Evolutionary conservation across 306 rosid genomes (phyloP), one percentile per base, ranked within the genome.

Genomic region (Cicer pinnatifidum): DNA sequence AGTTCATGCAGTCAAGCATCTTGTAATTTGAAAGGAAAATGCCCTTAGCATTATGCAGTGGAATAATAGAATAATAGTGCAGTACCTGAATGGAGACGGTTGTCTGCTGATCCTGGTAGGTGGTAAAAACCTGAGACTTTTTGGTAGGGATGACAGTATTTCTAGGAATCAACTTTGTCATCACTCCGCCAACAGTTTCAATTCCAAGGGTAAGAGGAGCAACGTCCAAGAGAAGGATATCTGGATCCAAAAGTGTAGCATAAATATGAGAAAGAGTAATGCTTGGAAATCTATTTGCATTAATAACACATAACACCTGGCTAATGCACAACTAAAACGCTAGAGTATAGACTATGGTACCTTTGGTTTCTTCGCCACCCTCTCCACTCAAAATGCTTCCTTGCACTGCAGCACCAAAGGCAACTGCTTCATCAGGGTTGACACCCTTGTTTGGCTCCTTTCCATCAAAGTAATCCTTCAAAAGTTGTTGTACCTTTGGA

Each of bases 371-470:
- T 7, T 88, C 97, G 8, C 97, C 99, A 67, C 99, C 99, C 82
- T 95, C 99, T 82, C 99, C 99, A 50, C 99, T 95, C 88, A 95
- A 84, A 72, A 95, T 95, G 66, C 97, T 88, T 91, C 97, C 99
- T 86, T 93, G 98, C 6, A 91, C 97, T 3, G 98, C 97, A 62
- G 98, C 98, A 84, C 96, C 98, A 78, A 81, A 93, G 63, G 98
- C 98, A 84, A 91, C 98, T 33, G 98, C 96, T 81, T 93, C 98
- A 62, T 93, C 98, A 1, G 97, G 98, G 86, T 93, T 93, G 75
- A 93, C 98, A 82, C 97, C 98, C 90, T 93, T 93, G 92, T 91
- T 93, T 61, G 98, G 98, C 74, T 93, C 98, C 78, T 93, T 93
- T 45, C 98, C 98, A 6, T 93, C 97, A 1, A 93, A 93, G 87